Percentiles rank a stretch among this genome's conserved stretches.
Conservation (phyloP, 768 basidiomycete genomes). For the Pleurotus platypus region DNA sequence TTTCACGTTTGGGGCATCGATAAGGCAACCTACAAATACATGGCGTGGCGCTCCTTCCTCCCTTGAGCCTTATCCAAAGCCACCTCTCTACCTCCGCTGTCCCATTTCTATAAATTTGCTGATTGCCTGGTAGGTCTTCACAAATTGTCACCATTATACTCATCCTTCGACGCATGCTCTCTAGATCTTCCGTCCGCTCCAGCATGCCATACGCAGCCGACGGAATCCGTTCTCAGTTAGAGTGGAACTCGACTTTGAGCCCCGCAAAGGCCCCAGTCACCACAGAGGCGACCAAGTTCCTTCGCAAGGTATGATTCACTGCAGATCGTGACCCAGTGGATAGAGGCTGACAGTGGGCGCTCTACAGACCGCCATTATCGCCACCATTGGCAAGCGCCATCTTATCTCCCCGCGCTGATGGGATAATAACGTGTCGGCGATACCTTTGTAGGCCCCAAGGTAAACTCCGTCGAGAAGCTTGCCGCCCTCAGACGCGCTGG, state of each 20-base stretch:
- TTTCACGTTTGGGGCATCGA: slow-evolving; percentile 8
- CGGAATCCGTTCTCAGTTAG: slow-evolving; percentile 77
- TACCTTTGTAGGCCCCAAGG: slow-evolving; percentile 74
- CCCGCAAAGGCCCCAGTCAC: slow-evolving; percentile 68
- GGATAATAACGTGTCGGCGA: slow-evolving; percentile 6
- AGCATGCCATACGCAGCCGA: slow-evolving; percentile 49
- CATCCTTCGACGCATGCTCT: slow-evolving; percentile 11
- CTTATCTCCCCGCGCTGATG: slow-evolving; percentile 9
- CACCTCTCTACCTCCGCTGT: slow-evolving; percentile 10
- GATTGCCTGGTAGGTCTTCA: background rate
- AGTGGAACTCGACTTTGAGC: slow-evolving; percentile 86
- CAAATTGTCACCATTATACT: background rate
- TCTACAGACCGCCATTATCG: slow-evolving; percentile 92
- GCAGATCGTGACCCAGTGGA: too few relatives aligned
- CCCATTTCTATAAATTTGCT: slow-evolving; percentile 1
- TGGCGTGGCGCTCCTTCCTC: background rate
- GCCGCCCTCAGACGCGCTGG: slow-evolving; percentile 82
- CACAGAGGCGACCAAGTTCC: slow-evolving; percentile 77
- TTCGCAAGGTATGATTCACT: slow-evolving; percentile 73
- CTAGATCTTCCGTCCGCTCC: slow-evolving; percentile 18
- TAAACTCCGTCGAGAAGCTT: slow-evolving; percentile 88
- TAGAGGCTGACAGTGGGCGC: too few relatives aligned
- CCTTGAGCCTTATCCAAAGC: slow-evolving; percentile 4
- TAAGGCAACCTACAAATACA: slow-evolving; percentile 10
- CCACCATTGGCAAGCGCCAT: slow-evolving; percentile 79